Base-by-base conservation (phyloP, 768 basidiomycete species). In the Candolleomyces eurysporus region DNA sequence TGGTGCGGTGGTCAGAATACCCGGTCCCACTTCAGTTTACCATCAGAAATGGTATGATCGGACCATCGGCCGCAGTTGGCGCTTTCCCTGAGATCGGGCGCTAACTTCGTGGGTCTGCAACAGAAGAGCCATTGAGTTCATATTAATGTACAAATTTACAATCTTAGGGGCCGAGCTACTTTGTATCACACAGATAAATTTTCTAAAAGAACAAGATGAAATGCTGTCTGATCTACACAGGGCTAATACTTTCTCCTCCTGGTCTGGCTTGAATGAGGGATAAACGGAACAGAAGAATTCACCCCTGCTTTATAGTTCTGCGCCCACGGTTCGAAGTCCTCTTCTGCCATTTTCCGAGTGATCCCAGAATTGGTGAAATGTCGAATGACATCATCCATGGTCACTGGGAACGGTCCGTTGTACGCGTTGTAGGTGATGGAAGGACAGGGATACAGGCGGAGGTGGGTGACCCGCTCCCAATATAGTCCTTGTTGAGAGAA, bases 341-440 rank as follows among this genome's bases (percentile, higher is more conserved):
- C 62, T 10, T 52, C 61, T 21, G 67, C 67, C 13, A 71, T 64
- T 14, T 69, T 63, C 16, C 73, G 69, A 4, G 77, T 76, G 22
- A 81, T 64, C 5, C 80, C 80, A 60, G 77, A 77, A 0, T 67
- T 61, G 5, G 80, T 77, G 68, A 80, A 78, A 66, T 82, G 80
- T 11, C 71, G 73, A 48, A 72, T 77, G 60, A 82, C 60, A 57
- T 62, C 68, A 43, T 76, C 75, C 43, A 66, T 68, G 21, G 73
- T 67, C 49, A 79, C 63, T 22, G 74, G 72, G 42, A 69, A 63
- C 46, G 66, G 14, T 59, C 73, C 73, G 60, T 63, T 59, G 60
- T 73, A 79, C 3, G 75, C 69, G 61, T 61, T 65, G 54, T 71
- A 76, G 54, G 64, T 58, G 57, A 74, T 22, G 16, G 68, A 66